These are phyloP conservation scores for Jatropha curcas DNA, from an alignment of 345 rosid genomes.

Conservation along the genomic window DNA sequence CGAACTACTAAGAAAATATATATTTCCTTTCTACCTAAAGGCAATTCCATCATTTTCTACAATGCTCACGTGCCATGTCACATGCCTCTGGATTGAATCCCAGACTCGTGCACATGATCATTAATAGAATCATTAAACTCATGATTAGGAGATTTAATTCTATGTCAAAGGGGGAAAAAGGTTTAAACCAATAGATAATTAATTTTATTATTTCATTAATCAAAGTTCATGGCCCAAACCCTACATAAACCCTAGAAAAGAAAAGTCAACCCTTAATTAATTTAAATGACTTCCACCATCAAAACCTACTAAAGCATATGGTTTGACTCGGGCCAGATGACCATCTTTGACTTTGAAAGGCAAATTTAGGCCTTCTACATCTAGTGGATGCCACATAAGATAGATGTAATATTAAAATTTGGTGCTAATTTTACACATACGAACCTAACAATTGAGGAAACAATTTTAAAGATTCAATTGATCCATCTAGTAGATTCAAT, in stretches of 20 bases:
- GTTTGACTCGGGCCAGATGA: conserved; percentile 21
- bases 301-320: conserved; percentile 10
- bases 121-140: neutral
- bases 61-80: neutral
- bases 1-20: too few relatives aligned
- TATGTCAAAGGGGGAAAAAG: too few relatives aligned
- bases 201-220: too few relatives aligned
- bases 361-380: neutral
- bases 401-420: neutral
- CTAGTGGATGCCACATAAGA: conserved; percentile 31
- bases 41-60: neutral
- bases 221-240: conserved; percentile 17
- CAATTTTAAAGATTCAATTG: too few relatives aligned
- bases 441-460: conserved; percentile 27
- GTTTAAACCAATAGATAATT: neutral
- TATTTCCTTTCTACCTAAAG: too few relatives aligned
- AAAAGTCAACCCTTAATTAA: conserved; percentile 25
- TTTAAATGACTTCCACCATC: conserved; percentile 1
- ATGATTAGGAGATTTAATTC: neutral
- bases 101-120: conserved; percentile 6
- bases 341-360: conserved; percentile 30
- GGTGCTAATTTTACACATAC: neutral
- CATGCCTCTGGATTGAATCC: neutral
- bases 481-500: too few relatives aligned
- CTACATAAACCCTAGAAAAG: conserved; percentile 5